These are phyloP conservation scores for Mycosphaerella arachidis DNA, from an alignment of 2,329 filamentous ascomycete species.

Conservation along the genomic window DNA sequence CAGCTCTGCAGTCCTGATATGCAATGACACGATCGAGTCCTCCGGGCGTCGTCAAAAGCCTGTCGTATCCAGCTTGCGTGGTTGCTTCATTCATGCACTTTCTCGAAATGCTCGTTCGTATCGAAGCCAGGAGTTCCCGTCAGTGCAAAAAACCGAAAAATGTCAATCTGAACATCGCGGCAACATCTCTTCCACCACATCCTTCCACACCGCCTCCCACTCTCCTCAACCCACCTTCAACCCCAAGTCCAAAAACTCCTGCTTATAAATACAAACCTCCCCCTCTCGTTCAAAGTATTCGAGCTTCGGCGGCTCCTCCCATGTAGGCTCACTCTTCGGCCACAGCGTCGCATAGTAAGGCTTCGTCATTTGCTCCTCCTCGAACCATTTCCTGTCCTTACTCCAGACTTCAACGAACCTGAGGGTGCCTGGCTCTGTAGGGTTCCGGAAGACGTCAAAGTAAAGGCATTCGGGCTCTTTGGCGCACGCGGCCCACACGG, in stretches of 20 bases:
- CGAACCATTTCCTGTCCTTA: conserved; percentile 17
- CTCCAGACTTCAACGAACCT: conserved; percentile 22
- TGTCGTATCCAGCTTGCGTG: background rate
- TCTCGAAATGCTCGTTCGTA: background rate
- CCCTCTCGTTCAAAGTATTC: conserved; percentile 19
- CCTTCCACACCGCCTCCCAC: background rate
- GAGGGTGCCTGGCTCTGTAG: conserved; percentile 10
- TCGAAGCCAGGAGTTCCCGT: background rate
- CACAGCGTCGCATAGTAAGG: conserved; percentile 18
- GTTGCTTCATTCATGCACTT: background rate
- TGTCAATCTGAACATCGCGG: background rate
- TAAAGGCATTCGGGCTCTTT: conserved; percentile 18
- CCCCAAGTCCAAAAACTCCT: conserved; percentile 15
- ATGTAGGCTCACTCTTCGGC: conserved; percentile 17
- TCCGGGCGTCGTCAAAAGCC: background rate
- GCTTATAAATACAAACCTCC: conserved; percentile 14
- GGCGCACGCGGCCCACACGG: conserved; percentile 20
- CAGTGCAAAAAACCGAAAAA: background rate
- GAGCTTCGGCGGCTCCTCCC: conserved; percentile 14
- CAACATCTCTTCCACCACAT: background rate
- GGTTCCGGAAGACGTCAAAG: conserved; percentile 22
- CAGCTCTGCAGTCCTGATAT: background rate
- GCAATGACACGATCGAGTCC: background rate
- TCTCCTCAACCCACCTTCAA: conserved; percentile 7
- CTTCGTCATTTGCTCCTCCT: conserved; percentile 22